These are phyloP conservation scores for Lactarius sp. DNA, from an alignment of 768 basidiomycete species.

Conservation along the genomic window DNA sequence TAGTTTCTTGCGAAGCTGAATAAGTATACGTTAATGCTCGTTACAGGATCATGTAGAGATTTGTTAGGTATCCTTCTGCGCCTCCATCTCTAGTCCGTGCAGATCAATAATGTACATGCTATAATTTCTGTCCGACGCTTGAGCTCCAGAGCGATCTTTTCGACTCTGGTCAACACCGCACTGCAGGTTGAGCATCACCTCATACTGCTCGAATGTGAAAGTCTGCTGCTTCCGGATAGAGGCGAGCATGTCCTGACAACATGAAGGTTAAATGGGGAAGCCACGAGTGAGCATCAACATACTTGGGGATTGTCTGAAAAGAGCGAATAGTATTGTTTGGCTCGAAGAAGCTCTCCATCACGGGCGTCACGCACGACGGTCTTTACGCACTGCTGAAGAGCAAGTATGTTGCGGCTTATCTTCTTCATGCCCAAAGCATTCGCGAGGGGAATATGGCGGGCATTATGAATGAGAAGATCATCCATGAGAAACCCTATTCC, in stretches of 20 bases:
- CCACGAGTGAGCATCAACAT: slow-evolving; percentile 27
- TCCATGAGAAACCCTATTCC: slow-evolving; percentile 86
- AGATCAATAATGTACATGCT: slow-evolving; percentile 88
- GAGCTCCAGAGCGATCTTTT: slow-evolving; percentile 45
- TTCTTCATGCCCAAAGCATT: slow-evolving; percentile 80
- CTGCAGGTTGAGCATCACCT: slow-evolving; percentile 83
- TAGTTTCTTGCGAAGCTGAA: neutral
- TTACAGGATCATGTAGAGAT: slow-evolving; percentile 4
- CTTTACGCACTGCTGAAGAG: slow-evolving; percentile 88
- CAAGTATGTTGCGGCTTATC: slow-evolving; percentile 82
- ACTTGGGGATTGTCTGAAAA: slow-evolving; percentile 75
- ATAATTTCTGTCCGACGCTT: slow-evolving; percentile 65
- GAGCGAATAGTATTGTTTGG: slow-evolving; percentile 75
- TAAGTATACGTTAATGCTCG: slow-evolving; percentile 10
- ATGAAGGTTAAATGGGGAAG: neutral
- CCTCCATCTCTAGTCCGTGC: slow-evolving; percentile 68
- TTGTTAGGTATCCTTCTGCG: slow-evolving; percentile 34
- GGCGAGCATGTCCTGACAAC: slow-evolving; percentile 67
- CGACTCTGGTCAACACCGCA: slow-evolving; percentile 73
- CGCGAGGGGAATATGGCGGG: slow-evolving; percentile 59
- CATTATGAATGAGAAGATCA: slow-evolving; percentile 70
- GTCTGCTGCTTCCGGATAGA: slow-evolving; percentile 53
- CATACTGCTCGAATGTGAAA: slow-evolving; percentile 91
- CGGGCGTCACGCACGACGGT: slow-evolving; percentile 58
- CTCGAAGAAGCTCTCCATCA: slow-evolving; percentile 67